These are phyloP conservation scores for Manihot esculenta DNA, from an alignment of 441 rosid species.

Conservation along the genomic window DNA sequence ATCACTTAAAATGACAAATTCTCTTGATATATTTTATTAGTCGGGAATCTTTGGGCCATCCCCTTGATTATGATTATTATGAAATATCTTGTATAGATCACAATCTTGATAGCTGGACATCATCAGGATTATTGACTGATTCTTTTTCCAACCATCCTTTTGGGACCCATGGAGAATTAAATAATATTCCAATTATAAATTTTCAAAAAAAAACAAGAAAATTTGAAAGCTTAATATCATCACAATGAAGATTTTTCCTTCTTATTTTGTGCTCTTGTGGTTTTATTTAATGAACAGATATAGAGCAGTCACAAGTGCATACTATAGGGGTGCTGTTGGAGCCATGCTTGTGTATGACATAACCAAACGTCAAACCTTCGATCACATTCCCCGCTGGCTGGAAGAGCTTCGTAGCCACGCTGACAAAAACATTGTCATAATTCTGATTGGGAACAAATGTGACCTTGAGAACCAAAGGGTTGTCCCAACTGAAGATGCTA, in stretches of 20 bases:
- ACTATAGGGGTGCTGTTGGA: conserved; percentile 84
- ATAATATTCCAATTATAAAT: not conserved
- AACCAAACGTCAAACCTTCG: conserved; percentile 51
- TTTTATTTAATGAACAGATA: conserved; percentile 50
- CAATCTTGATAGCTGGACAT: not conserved
- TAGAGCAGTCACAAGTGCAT: conserved; percentile 79
- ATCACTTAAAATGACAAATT: not conserved
- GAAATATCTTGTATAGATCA: not conserved
- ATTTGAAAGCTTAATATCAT: too few relatives aligned
- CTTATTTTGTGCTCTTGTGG: conserved; percentile 5
- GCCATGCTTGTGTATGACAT: conserved; percentile 64
- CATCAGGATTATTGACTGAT: not conserved
- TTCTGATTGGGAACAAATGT: conserved; percentile 89
- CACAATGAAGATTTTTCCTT: not conserved
- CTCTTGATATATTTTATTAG: too few relatives aligned
- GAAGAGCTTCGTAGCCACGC: conserved; percentile 55
- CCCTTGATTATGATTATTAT: not conserved
- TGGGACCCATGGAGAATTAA: not conserved
- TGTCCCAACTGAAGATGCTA: conserved; percentile 73
- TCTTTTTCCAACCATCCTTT: not conserved
- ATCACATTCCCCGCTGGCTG: conserved; percentile 61
- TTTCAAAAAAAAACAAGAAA: not conserved
- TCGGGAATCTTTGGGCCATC: not conserved
- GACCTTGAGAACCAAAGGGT: conserved; percentile 80
- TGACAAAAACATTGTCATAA: conserved; percentile 69